Conservation (phyloP, 371 early-diverging fungal genomes). For the Mucor lusitanicus region DNA sequence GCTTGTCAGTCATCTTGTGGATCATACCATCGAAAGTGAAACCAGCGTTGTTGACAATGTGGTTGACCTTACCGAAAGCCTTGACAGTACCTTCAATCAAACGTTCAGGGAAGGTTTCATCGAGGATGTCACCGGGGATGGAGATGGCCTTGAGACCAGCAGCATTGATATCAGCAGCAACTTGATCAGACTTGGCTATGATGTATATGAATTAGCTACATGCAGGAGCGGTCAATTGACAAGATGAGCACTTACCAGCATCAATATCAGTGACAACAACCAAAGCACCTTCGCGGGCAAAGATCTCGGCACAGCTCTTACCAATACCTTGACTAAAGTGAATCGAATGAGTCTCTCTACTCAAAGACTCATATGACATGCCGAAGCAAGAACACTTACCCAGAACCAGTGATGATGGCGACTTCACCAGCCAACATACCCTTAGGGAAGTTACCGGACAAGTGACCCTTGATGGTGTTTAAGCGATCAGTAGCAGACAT, state of each 20-base stretch:
- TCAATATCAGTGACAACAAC: slow-evolving; percentile 74
- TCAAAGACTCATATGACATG: neutral
- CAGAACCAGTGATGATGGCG: slow-evolving; percentile 81
- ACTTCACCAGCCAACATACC: slow-evolving; percentile 77
- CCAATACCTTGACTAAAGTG: slow-evolving; percentile 79
- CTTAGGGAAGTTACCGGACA: slow-evolving; percentile 53
- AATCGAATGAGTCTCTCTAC: neutral
- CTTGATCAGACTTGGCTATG: slow-evolving; percentile 57
- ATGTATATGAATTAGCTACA: neutral
- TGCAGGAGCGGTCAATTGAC: neutral
- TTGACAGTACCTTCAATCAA: slow-evolving; percentile 62
- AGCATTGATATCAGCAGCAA: slow-evolving; percentile 63
- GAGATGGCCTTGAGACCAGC: slow-evolving; percentile 63
- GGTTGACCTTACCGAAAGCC: slow-evolving; percentile 70
- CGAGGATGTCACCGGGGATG: slow-evolving; percentile 60
- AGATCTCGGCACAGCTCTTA: slow-evolving; percentile 70
- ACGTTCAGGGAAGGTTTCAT: slow-evolving; percentile 58
- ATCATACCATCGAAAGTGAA: slow-evolving; percentile 73
- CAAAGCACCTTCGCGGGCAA: slow-evolving; percentile 79
- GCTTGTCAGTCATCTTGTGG: slow-evolving; percentile 72
- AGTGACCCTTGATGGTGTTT: slow-evolving; percentile 51
- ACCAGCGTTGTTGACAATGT: slow-evolving; percentile 75
- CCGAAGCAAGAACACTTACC: slow-evolving; percentile 45
- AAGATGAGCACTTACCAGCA: slow-evolving; percentile 19
- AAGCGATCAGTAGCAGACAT: slow-evolving; percentile 56